Base-by-base conservation (phyloP, 768 basidiomycete genomes). In the Kwoniella dendrophila region DNA sequence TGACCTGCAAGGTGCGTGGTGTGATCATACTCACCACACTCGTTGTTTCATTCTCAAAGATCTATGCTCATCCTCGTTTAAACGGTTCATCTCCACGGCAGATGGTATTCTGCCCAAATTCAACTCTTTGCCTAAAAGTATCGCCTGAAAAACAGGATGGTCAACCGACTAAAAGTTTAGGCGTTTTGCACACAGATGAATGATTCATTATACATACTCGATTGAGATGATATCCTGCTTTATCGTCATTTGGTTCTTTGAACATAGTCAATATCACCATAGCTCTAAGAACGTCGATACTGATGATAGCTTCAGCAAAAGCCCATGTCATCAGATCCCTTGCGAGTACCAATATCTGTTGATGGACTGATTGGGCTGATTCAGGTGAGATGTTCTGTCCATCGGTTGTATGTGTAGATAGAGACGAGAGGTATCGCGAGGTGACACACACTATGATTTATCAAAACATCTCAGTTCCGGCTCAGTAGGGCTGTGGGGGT, bases 201-300 rank as follows among this genome's bases (percentile, higher is more conserved):
- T n/a, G n/a, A 16, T 41, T 16, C 14, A 38, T 29, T 22, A 6
- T 3, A 48, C 60, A 12, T 33, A 62, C 60, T 51, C 68, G 45
- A 41, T 63, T 70, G 26, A 70, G 64, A 29, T 67, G 60, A 45
- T 54, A 66, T 34, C 62, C 59, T 14, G 69, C 62, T 40, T 67
- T 70, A 41, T 70, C 69, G 47, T 70, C 69, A 38, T 70, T 66
- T n/a, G 69, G 65, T 50, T 70, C 69, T 44, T 70, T 70, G 53
- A 59, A 59, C 27, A 70, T 63, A 3, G 62, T 56, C 38, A 70
- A 41, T 14, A 70, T 44, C 8, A 52, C 58, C 26, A 67, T 64
- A 6, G 65, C 69, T 44, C 66, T 55, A 14, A 70, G 45, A 16
- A 64, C 63, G 34, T 70, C 63, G 26, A 70, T 51, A 22, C 49